Conservation (phyloP, 441 rosid species). For the Gossypium trilobum region DNA sequence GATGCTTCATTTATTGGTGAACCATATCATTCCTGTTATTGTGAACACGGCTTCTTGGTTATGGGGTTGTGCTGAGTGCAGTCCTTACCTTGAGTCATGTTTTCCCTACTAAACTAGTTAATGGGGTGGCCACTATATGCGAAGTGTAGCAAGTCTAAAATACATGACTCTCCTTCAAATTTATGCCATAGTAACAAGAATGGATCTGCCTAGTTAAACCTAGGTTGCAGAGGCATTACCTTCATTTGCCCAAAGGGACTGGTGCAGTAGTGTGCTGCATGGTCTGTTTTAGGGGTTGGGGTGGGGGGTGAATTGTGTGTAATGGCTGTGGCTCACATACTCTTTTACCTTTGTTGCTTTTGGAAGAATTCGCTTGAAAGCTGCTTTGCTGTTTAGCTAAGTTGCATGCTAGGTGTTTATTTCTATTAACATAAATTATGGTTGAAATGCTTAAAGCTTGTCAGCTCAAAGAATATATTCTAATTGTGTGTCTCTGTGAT, state of each 20-base stretch:
- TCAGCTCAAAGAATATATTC: not conserved
- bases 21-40: not conserved
- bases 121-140: not conserved
- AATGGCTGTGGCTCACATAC: not conserved
- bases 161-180: not conserved
- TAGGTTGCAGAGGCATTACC: not conserved
- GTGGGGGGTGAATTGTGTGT: not conserved
- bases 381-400: not conserved
- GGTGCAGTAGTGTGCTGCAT: not conserved
- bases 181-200: not conserved
- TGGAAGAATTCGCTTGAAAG: not conserved
- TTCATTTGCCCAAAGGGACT: not conserved
- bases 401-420: not conserved
- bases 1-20: not conserved
- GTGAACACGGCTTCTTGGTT: not conserved
- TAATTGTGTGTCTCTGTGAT: not conserved
- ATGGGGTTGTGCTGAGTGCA: not conserved
- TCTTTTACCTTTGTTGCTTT: not conserved
- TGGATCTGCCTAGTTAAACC: slow-evolving; percentile 1
- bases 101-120: not conserved
- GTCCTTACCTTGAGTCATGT: slow-evolving; percentile 1
- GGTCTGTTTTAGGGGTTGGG: not conserved
- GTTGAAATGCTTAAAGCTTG: not conserved
- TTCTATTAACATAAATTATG: not conserved
- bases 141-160: not conserved